phyloP scores from a whole-genome alignment of 495 filamentous ascomycete species.

The Neurospora sp. region DNA sequence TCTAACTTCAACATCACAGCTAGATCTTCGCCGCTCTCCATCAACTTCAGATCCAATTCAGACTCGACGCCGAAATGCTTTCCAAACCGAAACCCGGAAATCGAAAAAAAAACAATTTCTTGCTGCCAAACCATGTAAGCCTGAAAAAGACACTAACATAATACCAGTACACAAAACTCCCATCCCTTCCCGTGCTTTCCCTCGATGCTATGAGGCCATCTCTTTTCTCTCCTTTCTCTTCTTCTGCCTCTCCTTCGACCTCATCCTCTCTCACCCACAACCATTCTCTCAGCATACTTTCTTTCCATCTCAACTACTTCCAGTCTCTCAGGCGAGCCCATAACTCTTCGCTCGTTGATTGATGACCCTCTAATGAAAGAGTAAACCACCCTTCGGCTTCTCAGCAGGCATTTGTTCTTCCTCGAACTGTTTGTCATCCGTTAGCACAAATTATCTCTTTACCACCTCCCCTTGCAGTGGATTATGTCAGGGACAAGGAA shows the following conservation, averaged over 20 bases:
- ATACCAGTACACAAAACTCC: not conserved
- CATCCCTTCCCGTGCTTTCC: not conserved
- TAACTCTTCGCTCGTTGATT: not conserved
- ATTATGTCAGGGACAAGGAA: not conserved
- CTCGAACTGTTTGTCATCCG: conserved; percentile 27
- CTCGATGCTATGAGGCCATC: not conserved
- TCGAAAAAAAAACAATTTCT: not conserved
- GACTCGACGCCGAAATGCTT: not conserved
- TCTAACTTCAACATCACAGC: not conserved
- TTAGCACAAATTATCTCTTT: conserved; percentile 8
- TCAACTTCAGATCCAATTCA: not conserved
- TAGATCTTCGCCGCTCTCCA: not conserved
- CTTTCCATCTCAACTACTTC: not conserved
- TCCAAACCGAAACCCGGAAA: not conserved
- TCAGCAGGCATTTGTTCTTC: conserved; percentile 22
- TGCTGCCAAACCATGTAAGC: not conserved
- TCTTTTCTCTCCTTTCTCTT: not conserved
- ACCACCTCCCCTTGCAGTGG: not conserved
- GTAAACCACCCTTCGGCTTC: conserved; percentile 6
- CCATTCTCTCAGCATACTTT: not conserved
- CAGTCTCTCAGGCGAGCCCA: not conserved
- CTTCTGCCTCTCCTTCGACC: conserved; percentile 4
- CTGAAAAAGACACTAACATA: not conserved
- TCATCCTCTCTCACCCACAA: not conserved
- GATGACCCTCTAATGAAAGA: not conserved